Evolutionary conservation across 2,329 filamentous ascomycete species (phyloP).

Genomic region (Coniochaeta ligniaria): DNA sequence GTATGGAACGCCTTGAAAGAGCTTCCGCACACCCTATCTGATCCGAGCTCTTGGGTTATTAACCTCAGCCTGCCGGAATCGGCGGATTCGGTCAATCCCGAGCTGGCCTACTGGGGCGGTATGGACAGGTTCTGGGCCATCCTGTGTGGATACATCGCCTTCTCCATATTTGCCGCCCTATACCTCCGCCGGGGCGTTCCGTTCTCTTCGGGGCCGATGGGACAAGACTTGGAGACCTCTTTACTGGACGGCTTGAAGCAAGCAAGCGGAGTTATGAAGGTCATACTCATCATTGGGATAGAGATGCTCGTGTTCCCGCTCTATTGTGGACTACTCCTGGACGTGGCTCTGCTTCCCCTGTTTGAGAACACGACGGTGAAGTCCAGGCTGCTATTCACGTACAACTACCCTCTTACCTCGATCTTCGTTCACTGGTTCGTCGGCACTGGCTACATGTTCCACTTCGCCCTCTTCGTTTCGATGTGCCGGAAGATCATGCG

Average conservation of each 20-base stretch:
- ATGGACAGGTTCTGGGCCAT: slow-evolving; percentile 66
- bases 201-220: slow-evolving; percentile 50
- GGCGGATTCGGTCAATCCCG: slow-evolving; percentile 38
- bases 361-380: slow-evolving; percentile 75
- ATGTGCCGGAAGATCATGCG: slow-evolving; percentile 99
- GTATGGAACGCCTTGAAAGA: slow-evolving; percentile 19
- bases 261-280: slow-evolving; percentile 94
- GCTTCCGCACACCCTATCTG: slow-evolving; percentile 28
- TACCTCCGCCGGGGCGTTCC: slow-evolving; percentile 72
- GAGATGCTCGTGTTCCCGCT: slow-evolving; percentile 97
- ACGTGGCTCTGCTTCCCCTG: slow-evolving; percentile 79
- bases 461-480: slow-evolving; percentile 95
- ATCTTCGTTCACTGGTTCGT: slow-evolving; percentile 99
- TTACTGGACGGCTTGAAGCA: slow-evolving; percentile 81
- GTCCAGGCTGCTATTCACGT: slow-evolving; percentile 72
- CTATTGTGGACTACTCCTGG: slow-evolving; percentile 88
- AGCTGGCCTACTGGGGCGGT: slow-evolving; percentile 60
- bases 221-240: slow-evolving; percentile 64
- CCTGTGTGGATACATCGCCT: slow-evolving; percentile 69
- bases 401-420: slow-evolving; percentile 75
- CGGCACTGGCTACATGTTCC: slow-evolving; percentile 99
- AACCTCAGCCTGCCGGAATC: slow-evolving; percentile 39
- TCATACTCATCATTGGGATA: slow-evolving; percentile 96
- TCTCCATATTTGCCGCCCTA: slow-evolving; percentile 66
- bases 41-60: slow-evolving; percentile 52